These are phyloP conservation scores for Arthrobotrys megalospora DNA, from an alignment of 2,329 filamentous ascomycete genomes.

Conservation along the genomic window DNA sequence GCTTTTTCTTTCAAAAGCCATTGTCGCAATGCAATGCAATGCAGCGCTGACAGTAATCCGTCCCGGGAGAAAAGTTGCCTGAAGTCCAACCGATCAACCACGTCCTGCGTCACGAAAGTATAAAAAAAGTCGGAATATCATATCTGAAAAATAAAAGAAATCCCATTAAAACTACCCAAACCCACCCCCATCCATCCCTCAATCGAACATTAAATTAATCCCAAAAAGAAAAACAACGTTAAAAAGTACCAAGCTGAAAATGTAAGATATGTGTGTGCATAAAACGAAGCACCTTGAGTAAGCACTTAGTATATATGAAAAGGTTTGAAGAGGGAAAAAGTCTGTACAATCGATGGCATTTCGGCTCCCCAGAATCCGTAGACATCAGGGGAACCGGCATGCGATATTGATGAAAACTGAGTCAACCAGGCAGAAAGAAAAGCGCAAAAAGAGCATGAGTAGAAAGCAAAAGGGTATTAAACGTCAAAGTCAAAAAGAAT, in stretches of 20 bases:
- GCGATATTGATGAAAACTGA: constrained; percentile 8
- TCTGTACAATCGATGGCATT: constrained; percentile 19
- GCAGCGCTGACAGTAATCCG: no score
- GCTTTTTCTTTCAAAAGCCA: no score
- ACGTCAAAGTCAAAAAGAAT: constrained; percentile 15
- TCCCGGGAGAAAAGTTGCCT: no score
- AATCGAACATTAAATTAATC: constrained; percentile 10
- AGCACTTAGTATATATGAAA: constrained; percentile 4
- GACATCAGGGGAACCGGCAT: background rate
- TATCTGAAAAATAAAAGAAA: background rate
- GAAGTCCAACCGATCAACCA: no score
- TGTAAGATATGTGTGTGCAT: background rate
- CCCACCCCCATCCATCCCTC: background rate
- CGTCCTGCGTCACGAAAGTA: background rate
- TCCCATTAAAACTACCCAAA: constrained; percentile 13
- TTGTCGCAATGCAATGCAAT: no score
- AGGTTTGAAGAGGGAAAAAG: background rate
- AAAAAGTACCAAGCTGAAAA: background rate
- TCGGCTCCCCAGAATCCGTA: background rate
- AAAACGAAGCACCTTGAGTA: constrained; percentile 8
- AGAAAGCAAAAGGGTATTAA: constrained; percentile 32
- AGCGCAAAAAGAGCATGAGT: constrained; percentile 17
- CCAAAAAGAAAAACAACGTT: background rate
- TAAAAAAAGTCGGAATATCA: no score
- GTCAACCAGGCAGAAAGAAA: background rate